Conservation (phyloP, 257 asterid species). For the Catharanthus roseus region DNA sequence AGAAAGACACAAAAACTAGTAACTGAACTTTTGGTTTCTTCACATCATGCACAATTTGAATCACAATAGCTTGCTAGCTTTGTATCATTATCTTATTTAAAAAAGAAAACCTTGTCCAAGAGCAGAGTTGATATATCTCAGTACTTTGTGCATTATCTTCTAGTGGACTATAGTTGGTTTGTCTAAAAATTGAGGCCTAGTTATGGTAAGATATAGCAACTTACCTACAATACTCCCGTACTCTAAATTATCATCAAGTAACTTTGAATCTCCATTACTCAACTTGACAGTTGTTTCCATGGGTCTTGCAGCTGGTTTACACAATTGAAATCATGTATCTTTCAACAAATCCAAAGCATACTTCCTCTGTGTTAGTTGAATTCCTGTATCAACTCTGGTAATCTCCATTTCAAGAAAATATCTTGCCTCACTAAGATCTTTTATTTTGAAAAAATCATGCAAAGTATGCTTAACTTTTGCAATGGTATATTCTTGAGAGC, state of each 20-base stretch:
- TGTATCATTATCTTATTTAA: background rate
- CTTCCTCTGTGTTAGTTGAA: no score
- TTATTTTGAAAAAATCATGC: no score
- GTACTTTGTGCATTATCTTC: background rate
- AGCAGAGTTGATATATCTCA: background rate
- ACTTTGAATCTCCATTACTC: background rate
- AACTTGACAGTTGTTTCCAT: background rate
- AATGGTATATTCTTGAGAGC: no score
- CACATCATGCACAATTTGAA: no score
- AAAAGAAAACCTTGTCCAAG: background rate
- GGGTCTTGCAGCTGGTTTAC: background rate
- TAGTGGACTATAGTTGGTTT: background rate
- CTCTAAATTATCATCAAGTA: no score
- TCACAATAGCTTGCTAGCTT: no score
- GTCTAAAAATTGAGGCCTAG: background rate
- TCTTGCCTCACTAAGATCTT: background rate
- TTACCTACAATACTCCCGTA: background rate
- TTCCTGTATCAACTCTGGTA: background rate
- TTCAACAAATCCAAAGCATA: background rate
- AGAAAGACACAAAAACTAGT: no score
- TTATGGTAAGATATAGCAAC: background rate
- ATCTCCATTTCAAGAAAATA: background rate
- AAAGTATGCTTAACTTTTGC: no score
- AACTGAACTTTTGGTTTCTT: no score
- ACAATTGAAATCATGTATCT: background rate